Base-by-base conservation (phyloP, 1,284 basidiomycete genomes). In the Puccinia horiana region DNA sequence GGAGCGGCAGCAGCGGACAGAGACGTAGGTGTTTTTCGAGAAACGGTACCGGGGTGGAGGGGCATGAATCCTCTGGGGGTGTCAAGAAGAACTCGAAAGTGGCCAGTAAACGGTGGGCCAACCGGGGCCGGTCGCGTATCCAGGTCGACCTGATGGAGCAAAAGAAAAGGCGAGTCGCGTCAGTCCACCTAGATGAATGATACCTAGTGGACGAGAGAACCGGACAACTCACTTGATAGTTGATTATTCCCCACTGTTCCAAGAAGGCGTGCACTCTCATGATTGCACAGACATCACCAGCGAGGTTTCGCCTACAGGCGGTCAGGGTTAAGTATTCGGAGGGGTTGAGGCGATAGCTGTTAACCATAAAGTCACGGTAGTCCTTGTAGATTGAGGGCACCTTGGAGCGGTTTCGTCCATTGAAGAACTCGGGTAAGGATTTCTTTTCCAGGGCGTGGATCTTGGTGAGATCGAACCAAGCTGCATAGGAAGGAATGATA, bases 351-450 rank as follows among this genome's bases (percentile, higher is more conserved):
- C 96, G 90, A 88, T 98, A 99, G 2, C 96, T 96, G 89, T 99
- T 98, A 88, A 99, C 92, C 95, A 99, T 99, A 86, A 99, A 99
- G 89, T 99, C 96, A 83, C 96, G 92, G 87, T 99, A 99, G 87
- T 98, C 96, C 88, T 98, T 99, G 90, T 99, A 99, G 84, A 98
- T 94, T 42, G 93, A 91, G 0, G 96, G 96, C 0, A 96, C 98
- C 89, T 99, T 99, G 84, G 92, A 93, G 84, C 96, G 89, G 87
- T 97, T 96, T 83, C 94, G 90, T 82, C 93, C 94, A 87, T 96
- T 96, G 91, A 99, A 99, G 90, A 98, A 99, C 88, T 99, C 96
- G 58, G 96, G 97, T 37, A 99, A 89, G 2, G 95, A 94, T 85
- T 94, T 92, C 83, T 92, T 91, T 88, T 99, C 96, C 84, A 99